These are phyloP conservation scores for Rhodotorula diobovata DNA, from an alignment of 768 basidiomycete species.

Conservation along the genomic window DNA sequence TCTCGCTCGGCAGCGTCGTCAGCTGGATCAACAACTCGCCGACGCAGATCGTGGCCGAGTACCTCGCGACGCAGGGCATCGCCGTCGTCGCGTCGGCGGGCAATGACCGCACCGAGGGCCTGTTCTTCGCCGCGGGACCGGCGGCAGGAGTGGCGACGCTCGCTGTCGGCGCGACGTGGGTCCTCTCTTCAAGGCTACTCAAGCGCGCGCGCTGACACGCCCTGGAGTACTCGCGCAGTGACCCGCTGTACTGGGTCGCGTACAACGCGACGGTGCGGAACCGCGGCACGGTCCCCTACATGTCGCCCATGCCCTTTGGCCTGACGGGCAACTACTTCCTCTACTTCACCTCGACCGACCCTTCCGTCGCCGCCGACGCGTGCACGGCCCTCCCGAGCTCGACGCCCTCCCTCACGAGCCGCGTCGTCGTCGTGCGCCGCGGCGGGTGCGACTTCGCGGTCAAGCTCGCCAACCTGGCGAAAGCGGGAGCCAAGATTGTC, in stretches of 20 bases:
- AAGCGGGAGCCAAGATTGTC: slow-evolving; percentile 56
- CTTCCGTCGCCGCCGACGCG: slow-evolving; percentile 57
- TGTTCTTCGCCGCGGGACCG: slow-evolving; percentile 60
- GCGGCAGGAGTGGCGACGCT: slow-evolving; percentile 58
- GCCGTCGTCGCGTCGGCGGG: slow-evolving; percentile 56
- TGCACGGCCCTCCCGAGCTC: slow-evolving; percentile 58
- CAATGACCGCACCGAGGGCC: slow-evolving; percentile 57
- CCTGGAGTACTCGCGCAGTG: slow-evolving; percentile 45
- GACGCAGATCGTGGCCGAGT: slow-evolving; percentile 58
- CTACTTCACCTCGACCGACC: slow-evolving; percentile 60
- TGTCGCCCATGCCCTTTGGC: slow-evolving; percentile 54
- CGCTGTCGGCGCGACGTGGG: slow-evolving; percentile 46
- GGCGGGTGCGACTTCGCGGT: slow-evolving; percentile 59
- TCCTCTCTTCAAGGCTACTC: no score
- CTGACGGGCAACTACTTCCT: slow-evolving; percentile 55
- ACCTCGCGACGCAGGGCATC: slow-evolving; percentile 54
- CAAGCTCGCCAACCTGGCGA: slow-evolving; percentile 57
- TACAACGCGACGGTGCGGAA: slow-evolving; percentile 58
- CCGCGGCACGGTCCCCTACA: slow-evolving; percentile 57
- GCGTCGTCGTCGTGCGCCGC: slow-evolving; percentile 58
- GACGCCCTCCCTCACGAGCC: slow-evolving; percentile 56
- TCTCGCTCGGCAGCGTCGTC: slow-evolving; percentile 61
- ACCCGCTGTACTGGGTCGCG: slow-evolving; percentile 53
- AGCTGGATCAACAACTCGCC: slow-evolving; percentile 61
- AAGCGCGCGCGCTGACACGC: background rate